Evolutionary conservation across 805 yeast genomes (phyloP).

Genomic region (Lachancea sp.): DNA sequence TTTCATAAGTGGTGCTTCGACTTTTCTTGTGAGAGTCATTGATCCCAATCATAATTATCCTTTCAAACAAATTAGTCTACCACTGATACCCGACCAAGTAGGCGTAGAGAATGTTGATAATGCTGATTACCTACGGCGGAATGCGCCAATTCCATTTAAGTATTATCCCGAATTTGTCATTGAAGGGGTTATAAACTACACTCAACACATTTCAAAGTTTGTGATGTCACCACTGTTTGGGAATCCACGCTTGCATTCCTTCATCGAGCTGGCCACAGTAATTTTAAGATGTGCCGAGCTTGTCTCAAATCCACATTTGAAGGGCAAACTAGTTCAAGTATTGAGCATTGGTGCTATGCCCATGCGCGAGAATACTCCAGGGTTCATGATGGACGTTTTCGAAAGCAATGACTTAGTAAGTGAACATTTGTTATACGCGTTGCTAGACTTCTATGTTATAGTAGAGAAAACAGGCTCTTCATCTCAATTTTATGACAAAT

Average conservation of each 20-base stretch:
- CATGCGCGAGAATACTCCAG: conserved; percentile 51
- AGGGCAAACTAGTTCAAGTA: conserved; percentile 74
- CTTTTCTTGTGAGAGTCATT: conserved; percentile 61
- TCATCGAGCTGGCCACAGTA: conserved; percentile 66
- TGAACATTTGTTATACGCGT: conserved; percentile 67
- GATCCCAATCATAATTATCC: conserved; percentile 72
- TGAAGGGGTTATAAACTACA: conserved; percentile 73
- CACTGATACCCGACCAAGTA: conserved; percentile 52
- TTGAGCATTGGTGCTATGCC: conserved; percentile 69
- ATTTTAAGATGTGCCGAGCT: conserved; percentile 79
- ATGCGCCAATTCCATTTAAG: conserved; percentile 71
- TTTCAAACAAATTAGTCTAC: conserved; percentile 41
- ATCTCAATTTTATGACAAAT: conserved; percentile 92
- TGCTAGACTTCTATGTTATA: conserved; percentile 86
- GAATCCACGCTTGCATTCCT: conserved; percentile 46
- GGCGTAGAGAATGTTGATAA: conserved; percentile 67
- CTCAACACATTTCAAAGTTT: conserved; percentile 54
- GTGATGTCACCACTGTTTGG: conserved; percentile 50
- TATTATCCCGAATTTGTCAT: conserved; percentile 79
- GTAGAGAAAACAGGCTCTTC: conserved; percentile 95
- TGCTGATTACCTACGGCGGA: conserved; percentile 57
- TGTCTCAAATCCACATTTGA: conserved; percentile 88
- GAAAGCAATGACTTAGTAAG: conserved; percentile 55
- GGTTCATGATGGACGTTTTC: conserved; percentile 65
- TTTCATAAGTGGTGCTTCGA: conserved; percentile 67